Conservation (phyloP, 2,329 filamentous ascomycete genomes). For the Alternaria incomplexa region DNA sequence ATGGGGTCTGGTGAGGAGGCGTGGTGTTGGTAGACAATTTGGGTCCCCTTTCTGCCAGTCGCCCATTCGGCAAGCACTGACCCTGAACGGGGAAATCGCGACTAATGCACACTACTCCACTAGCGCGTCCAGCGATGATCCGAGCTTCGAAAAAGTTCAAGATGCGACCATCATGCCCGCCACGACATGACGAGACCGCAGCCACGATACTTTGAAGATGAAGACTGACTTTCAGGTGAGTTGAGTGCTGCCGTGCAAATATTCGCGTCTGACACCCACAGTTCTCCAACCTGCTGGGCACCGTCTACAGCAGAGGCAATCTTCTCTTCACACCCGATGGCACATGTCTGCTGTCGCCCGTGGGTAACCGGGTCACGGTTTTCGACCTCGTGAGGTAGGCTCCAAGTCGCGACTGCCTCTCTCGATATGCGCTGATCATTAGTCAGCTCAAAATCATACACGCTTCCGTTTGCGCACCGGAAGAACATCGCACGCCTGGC, state of each 20-base stretch:
- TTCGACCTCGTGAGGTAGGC: conserved; percentile 94
- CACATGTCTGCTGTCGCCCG: conserved; percentile 91
- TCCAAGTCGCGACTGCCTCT: too few relatives aligned
- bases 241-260: not conserved
- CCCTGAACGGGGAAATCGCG: conserved; percentile 45
- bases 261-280: conserved; percentile 54
- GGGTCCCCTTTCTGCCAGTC: conserved; percentile 47
- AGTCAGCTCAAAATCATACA: conserved; percentile 81
- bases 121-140: conserved; percentile 12
- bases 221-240: conserved; percentile 98
- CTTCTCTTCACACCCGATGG: conserved; percentile 96
- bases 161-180: conserved; percentile 30
- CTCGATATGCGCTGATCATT: conserved; percentile 1
- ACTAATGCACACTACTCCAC: conserved; percentile 27
- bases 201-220: conserved; percentile 62
- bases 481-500: conserved; percentile 90
- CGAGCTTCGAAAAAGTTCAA: conserved; percentile 42
- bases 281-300: conserved; percentile 98
- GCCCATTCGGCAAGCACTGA: conserved; percentile 48
- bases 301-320: conserved; percentile 98
- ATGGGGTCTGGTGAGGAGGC: conserved; percentile 19
- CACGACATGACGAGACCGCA: conserved; percentile 21
- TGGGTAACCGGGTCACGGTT: conserved; percentile 93
- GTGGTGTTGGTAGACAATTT: conserved; percentile 44
- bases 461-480: conserved; percentile 88